Conservation (phyloP, 225 moss, liverwort and hornwort species). For the Thuidium tamariscinum region DNA sequence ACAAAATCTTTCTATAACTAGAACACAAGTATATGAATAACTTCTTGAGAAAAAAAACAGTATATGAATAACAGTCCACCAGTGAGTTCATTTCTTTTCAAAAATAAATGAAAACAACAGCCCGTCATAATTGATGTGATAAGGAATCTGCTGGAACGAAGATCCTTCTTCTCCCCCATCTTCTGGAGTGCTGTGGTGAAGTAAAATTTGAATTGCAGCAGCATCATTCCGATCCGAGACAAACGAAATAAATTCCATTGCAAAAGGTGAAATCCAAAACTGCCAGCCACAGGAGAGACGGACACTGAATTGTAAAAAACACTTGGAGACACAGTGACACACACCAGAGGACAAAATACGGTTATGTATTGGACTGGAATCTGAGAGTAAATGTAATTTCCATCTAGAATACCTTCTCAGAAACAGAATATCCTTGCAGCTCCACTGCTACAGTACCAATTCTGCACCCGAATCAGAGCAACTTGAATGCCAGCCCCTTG, state of each 20-base stretch:
- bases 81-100: too few relatives aligned
- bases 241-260: too few relatives aligned
- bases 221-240: background rate
- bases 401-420: conserved; percentile 4
- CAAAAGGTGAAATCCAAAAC: too few relatives aligned
- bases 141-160: background rate
- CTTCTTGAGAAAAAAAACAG: too few relatives aligned
- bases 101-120: background rate
- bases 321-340: conserved; percentile 13
- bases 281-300: too few relatives aligned
- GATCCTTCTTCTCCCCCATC: background rate
- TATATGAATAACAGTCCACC: background rate
- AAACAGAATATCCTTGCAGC: background rate
- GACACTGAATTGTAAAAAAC: background rate
- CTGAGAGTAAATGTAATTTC: background rate
- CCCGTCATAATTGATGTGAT: background rate
- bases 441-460: background rate
- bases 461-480: background rate
- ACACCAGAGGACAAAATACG: conserved; percentile 13
- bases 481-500: background rate
- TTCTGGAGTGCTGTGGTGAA: background rate
- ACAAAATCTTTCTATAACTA: background rate
- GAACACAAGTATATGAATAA: background rate
- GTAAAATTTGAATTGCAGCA: background rate
- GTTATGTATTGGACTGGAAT: background rate